These are phyloP conservation scores for Pseudopediastrum boryanum DNA, from an alignment of 139 green algal genomes.

Conservation along the genomic window DNA sequence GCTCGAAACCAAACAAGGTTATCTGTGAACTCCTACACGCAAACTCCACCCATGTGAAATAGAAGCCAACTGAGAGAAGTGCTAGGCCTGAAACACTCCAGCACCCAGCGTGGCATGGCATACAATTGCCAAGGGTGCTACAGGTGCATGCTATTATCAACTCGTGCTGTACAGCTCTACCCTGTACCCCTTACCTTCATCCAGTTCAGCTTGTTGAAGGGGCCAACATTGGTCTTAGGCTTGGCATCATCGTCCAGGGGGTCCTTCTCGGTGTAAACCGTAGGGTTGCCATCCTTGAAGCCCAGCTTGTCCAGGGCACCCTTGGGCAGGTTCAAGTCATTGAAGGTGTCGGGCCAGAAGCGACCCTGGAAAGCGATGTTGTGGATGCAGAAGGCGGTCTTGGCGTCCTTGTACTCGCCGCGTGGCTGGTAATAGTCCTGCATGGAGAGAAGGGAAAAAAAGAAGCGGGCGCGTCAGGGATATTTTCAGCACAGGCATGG, in stretches of 20 bases:
- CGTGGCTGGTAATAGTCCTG: slow-evolving; percentile 80
- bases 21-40: too few species aligned
- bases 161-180: not conserved
- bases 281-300: slow-evolving; percentile 89
- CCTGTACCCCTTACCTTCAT: slow-evolving; percentile 66
- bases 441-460: not conserved
- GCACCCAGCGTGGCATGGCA: too few species aligned
- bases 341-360: slow-evolving; percentile 87
- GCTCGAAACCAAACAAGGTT: too few species aligned
- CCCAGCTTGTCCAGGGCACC: slow-evolving; percentile 62
- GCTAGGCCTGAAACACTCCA: too few species aligned
- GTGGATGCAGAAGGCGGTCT: slow-evolving; percentile 89
- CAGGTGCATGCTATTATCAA: too few species aligned
- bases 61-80: too few species aligned
- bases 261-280: slow-evolving; percentile 72
- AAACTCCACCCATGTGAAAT: too few species aligned
- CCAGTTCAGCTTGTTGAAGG: slow-evolving; percentile 96
- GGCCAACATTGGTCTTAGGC: slow-evolving; percentile 38
- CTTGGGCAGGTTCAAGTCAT: slow-evolving; percentile 77
- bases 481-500: not conserved
- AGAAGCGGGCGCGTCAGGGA: not conserved
- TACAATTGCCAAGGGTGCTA: too few species aligned
- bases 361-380: slow-evolving; percentile 94
- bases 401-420: slow-evolving; percentile 83
- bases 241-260: slow-evolving; percentile 72